These are phyloP conservation scores for Neonectria neomacrospora DNA, from an alignment of 2,329 filamentous ascomycete genomes.

Conservation along the genomic window DNA sequence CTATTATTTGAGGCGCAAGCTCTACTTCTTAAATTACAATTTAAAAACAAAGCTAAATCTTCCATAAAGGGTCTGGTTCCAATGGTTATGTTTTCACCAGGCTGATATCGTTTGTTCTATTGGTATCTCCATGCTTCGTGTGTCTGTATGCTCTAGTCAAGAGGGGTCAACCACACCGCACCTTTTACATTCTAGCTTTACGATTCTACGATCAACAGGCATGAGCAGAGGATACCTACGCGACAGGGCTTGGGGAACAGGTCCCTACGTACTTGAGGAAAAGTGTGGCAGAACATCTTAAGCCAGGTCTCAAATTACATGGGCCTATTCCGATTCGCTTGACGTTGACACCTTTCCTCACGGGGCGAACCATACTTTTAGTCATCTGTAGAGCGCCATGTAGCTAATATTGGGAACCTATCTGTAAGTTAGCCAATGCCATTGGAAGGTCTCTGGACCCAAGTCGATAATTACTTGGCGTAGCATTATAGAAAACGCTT, in stretches of 20 bases:
- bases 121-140: neutral
- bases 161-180: neutral
- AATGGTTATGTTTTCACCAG: neutral
- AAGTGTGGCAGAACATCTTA: neutral
- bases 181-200: neutral
- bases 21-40: no score
- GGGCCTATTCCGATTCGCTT: neutral
- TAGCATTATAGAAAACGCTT: neutral
- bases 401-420: neutral
- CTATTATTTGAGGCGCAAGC: no score
- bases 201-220: neutral
- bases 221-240: neutral
- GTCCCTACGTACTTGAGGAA: neutral
- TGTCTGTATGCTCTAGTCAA: neutral
- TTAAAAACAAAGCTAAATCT: no score
- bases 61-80: no score
- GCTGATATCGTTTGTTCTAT: neutral
- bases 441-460: neutral
- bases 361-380: neutral
- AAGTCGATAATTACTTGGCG: neutral
- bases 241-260: neutral
- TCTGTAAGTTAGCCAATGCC: neutral
- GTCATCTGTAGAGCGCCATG: neutral
- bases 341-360: neutral
- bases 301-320: neutral